Conservation (phyloP, 768 basidiomycete species). For the Crucibulum laeve region DNA sequence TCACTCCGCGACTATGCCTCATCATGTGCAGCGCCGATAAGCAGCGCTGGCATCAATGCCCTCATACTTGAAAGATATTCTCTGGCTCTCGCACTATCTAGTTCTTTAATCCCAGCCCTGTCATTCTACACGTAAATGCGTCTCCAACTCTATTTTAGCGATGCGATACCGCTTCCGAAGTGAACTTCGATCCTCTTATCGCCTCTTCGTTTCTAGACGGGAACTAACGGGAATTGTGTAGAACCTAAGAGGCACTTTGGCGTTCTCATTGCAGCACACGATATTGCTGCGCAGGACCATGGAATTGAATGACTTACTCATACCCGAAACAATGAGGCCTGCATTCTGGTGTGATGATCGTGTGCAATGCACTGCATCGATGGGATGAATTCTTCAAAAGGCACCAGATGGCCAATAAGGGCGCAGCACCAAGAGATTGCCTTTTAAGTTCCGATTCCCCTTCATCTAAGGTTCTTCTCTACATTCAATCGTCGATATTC, state of each 20-base stretch:
- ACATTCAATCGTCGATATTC: neutral
- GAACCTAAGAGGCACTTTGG: neutral
- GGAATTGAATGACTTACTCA: neutral
- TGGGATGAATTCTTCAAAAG: too few species aligned
- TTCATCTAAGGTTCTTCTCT: neutral
- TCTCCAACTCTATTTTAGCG: constrained; percentile 1
- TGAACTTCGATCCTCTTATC: neutral
- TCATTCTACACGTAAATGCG: neutral
- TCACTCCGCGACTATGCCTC: neutral
- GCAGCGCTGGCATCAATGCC: neutral
- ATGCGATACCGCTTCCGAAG: neutral
- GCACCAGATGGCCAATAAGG: too few species aligned
- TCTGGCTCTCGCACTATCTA: neutral
- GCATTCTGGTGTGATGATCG: neutral
- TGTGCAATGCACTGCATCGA: neutral
- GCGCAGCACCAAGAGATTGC: neutral
- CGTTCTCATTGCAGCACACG: neutral
- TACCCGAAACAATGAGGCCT: neutral
- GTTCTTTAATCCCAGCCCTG: neutral
- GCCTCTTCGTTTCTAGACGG: neutral
- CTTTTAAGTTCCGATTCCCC: neutral
- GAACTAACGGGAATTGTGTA: neutral
- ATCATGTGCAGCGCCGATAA: neutral
- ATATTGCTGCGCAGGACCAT: neutral
- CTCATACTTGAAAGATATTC: too few species aligned